Conservation (phyloP, 371 early-diverging fungal species). For the Actinomucor elegans region DNA sequence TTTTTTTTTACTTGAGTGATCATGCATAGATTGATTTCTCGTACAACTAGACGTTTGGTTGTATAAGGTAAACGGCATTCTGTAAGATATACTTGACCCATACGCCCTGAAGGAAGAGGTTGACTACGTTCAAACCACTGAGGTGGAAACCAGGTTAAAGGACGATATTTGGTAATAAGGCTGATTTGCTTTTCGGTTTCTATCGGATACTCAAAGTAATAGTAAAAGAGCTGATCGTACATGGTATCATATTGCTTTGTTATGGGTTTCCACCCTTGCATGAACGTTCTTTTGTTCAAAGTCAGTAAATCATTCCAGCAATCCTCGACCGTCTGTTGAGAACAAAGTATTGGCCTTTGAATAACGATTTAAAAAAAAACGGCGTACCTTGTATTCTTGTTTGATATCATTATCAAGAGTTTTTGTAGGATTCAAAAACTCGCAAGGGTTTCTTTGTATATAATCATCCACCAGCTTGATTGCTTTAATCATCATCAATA, state of each 20-base stretch:
- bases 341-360: too few species aligned
- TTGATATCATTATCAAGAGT: neutral
- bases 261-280: conserved; percentile 19
- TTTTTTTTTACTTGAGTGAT: neutral
- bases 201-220: conserved; percentile 15
- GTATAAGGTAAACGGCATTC: conserved; percentile 10
- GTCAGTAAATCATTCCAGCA: conserved; percentile 9
- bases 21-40: conserved; percentile 13
- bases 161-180: neutral
- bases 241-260: conserved; percentile 1
- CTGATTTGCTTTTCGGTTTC: neutral
- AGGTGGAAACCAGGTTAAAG: conserved; percentile 14
- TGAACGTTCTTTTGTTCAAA: conserved; percentile 5
- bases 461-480: conserved; percentile 8
- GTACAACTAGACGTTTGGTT: neutral
- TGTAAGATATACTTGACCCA: conserved; percentile 19
- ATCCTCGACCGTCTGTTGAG: too few species aligned
- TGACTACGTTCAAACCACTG: conserved; percentile 13
- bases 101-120: conserved; percentile 11
- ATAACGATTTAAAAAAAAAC: too few species aligned
- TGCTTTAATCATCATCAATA: too few species aligned
- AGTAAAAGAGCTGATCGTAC: conserved; percentile 17
- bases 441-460: conserved; percentile 11
- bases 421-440: conserved; percentile 13
- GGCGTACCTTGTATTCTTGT: neutral